These are phyloP conservation scores for Atalantia buxifolia DNA, from an alignment of 345 rosid species.

Conservation along the genomic window DNA sequence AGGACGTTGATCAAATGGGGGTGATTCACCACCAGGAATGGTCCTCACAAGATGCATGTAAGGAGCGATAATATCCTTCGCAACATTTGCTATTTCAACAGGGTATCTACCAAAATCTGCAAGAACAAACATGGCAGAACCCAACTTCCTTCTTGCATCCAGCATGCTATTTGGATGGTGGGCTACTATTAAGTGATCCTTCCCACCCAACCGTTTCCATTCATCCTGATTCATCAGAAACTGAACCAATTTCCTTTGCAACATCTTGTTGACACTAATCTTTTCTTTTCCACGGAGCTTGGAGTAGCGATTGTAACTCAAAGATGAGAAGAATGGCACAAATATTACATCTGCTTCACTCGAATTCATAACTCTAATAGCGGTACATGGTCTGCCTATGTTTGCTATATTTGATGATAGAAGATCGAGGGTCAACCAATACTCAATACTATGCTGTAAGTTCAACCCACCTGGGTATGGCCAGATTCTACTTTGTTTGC, in stretches of 20 bases:
- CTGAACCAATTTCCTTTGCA: constrained; percentile 63
- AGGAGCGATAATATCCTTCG: constrained; percentile 82
- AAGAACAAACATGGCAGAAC: constrained; percentile 84
- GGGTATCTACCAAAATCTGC: constrained; percentile 95
- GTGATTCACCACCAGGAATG: constrained; percentile 42
- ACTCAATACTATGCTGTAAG: constrained; percentile 88
- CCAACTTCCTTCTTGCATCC: constrained; percentile 54
- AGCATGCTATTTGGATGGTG: constrained; percentile 91
- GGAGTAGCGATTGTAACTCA: constrained; percentile 75
- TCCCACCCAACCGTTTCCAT: constrained; percentile 64
- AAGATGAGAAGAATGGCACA: constrained; percentile 82
- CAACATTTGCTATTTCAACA: constrained; percentile 57
- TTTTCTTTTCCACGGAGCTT: constrained; percentile 56
- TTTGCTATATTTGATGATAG: constrained; percentile 54
- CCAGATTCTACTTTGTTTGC: constrained; percentile 40
- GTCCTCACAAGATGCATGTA: constrained; percentile 80
- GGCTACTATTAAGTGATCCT: constrained; percentile 60
- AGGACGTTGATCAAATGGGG: constrained; percentile 65
- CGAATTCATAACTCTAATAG: constrained; percentile 57
- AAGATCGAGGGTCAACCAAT: constrained; percentile 90
- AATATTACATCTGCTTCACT: constrained; percentile 67
- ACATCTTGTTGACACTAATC: constrained; percentile 45
- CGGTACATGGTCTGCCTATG: constrained; percentile 48
- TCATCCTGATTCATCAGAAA: constrained; percentile 44
- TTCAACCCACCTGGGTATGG: constrained; percentile 81